A percentile compares a stretch with the other conserved stretches of the same genome.
Conservation (phyloP, 176 grass and related monocot species). For the Triticum timopheevii region DNA sequence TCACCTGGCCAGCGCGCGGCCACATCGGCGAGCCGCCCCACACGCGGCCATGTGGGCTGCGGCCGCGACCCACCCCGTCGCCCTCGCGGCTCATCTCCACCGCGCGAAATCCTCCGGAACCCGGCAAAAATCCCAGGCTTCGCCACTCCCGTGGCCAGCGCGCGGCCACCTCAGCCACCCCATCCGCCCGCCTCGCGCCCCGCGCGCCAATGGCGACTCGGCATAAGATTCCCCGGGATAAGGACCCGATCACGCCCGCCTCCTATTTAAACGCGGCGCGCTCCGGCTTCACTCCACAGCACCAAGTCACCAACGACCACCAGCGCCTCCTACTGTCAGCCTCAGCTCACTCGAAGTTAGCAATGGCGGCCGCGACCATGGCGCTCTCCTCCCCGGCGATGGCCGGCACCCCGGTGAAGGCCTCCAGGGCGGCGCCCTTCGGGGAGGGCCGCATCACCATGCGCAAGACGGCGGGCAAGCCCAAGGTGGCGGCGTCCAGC, state of each 20-base stretch:
- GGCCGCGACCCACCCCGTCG: neutral
- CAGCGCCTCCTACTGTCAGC: neutral
- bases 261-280: slow-evolving; percentile 10
- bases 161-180: slow-evolving; percentile 39
- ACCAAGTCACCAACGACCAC: neutral
- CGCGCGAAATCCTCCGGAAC: neutral
- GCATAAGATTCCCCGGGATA: slow-evolving; percentile 43
- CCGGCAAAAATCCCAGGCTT: neutral
- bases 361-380: slow-evolving; percentile 30
- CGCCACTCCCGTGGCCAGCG: neutral
- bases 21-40: neutral
- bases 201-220: slow-evolving; percentile 36
- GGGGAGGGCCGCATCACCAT: slow-evolving; percentile 63
- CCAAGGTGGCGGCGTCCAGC: slow-evolving; percentile 44
- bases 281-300: slow-evolving; percentile 7
- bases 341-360: neutral
- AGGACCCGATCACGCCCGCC: slow-evolving; percentile 22
- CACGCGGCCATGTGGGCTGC: neutral
- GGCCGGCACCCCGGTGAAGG: slow-evolving; percentile 40
- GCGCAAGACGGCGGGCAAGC: slow-evolving; percentile 55
- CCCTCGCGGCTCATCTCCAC: neutral
- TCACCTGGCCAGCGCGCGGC: neutral
- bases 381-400: slow-evolving; percentile 41
- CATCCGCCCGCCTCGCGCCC: slow-evolving; percentile 36
- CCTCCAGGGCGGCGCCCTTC: slow-evolving; percentile 4